A percentile compares a stretch with the other conserved stretches of the same genome.
Evolutionary conservation across 345 rosid species (phyloP).

Genomic region (Gynandropsis gynandra): DNA sequence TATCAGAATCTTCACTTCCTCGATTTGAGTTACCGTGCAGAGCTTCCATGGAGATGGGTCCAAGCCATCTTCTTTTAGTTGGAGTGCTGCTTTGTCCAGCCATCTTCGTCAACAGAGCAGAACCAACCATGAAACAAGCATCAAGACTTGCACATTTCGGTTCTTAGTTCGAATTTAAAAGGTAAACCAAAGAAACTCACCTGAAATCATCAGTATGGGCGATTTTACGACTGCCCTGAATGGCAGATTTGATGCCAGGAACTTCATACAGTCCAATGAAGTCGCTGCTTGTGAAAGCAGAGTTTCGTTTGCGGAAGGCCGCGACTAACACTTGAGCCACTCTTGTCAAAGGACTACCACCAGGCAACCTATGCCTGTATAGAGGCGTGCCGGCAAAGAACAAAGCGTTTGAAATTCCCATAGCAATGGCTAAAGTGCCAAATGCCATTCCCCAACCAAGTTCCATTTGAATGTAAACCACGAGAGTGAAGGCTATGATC

Average conservation of each 20-base stretch:
- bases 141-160: not conserved
- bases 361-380: constrained; percentile 87
- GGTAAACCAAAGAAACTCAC: constrained; percentile 35
- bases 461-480: constrained; percentile 75
- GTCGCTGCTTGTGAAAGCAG: constrained; percentile 60
- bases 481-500: constrained; percentile 78
- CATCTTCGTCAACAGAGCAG: constrained; percentile 37
- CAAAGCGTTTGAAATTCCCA: constrained; percentile 69
- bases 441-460: constrained; percentile 87
- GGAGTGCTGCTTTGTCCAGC: constrained; percentile 86
- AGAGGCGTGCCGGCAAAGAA: constrained; percentile 84
- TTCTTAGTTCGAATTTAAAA: not conserved
- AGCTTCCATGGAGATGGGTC: constrained; percentile 78
- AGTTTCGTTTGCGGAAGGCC: constrained; percentile 56
- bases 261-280: constrained; percentile 68
- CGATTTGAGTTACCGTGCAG: constrained; percentile 89
- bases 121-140: not conserved
- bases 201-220: constrained; percentile 60
- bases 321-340: constrained; percentile 85
- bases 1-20: constrained; percentile 80
- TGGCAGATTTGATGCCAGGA: constrained; percentile 61
- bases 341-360: constrained; percentile 90
- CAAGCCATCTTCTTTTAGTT: constrained; percentile 61
- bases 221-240: constrained; percentile 79
- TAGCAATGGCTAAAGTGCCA: constrained; percentile 76